These are phyloP conservation scores for Fusarium udum DNA, from an alignment of 2,329 filamentous ascomycete species.

Conservation along the genomic window DNA sequence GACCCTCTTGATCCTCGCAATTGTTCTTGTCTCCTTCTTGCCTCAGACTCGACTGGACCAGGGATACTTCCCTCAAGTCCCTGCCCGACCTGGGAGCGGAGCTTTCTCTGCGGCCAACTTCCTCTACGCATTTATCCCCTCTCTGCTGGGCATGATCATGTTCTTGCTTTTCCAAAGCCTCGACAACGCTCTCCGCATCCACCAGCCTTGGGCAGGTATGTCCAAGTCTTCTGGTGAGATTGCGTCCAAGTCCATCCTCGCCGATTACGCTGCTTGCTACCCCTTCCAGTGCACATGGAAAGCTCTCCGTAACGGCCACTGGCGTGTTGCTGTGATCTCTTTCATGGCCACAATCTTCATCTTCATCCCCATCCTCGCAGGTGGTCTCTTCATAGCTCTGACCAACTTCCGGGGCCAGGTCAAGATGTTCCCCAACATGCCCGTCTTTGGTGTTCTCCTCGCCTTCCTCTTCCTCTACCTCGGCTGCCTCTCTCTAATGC, in stretches of 20 bases:
- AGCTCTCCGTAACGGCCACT: conserved; percentile 70
- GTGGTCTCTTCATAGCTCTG: conserved; percentile 78
- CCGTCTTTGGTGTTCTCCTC: conserved; percentile 78
- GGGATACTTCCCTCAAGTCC: conserved; percentile 77
- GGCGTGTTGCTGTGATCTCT: conserved; percentile 70
- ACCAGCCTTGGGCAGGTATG: conserved; percentile 76
- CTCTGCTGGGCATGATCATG: conserved; percentile 71
- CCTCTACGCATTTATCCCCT: conserved; percentile 80
- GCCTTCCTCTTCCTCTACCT: conserved; percentile 76
- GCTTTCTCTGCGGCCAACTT: conserved; percentile 91
- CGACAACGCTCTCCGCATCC: conserved; percentile 71
- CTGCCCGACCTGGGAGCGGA: conserved; percentile 64
- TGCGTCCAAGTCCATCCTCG: conserved; percentile 71
- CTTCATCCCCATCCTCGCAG: conserved; percentile 72
- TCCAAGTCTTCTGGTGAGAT: conserved; percentile 64
- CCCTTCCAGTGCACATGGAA: conserved; percentile 68
- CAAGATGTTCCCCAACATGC: conserved; percentile 76
- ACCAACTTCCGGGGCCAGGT: conserved; percentile 63
- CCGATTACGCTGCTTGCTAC: conserved; percentile 74
- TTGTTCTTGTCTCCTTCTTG: conserved; percentile 83
- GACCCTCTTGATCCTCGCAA: conserved; percentile 70
- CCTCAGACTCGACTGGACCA: conserved; percentile 69
- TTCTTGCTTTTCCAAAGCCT: conserved; percentile 74
- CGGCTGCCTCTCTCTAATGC: conserved; percentile 67
- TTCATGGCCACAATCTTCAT: conserved; percentile 67